Percentiles rank a stretch among this genome's conserved stretches.
These are phyloP conservation scores for Corylus americana DNA, from an alignment of 306 rosid genomes.

Conservation along the genomic window DNA sequence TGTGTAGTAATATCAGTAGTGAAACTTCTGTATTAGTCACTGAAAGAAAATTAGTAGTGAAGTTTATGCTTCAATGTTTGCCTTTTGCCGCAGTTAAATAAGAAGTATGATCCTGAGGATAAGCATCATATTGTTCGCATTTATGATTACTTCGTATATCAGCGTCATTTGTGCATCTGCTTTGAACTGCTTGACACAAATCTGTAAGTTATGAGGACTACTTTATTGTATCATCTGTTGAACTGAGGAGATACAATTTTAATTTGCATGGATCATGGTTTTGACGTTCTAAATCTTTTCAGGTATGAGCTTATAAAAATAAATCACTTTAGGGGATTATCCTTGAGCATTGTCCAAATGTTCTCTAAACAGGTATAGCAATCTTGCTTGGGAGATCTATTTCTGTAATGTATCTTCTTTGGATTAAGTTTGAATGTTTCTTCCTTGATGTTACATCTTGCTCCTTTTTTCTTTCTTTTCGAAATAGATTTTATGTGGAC, in stretches of 20 bases:
- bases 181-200: conserved; percentile 96
- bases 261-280: conserved; percentile 24
- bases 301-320: conserved; percentile 99
- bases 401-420: not conserved
- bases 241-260: not conserved
- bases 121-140: conserved; percentile 99
- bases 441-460: conserved; percentile 24
- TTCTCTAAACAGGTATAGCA: conserved; percentile 85
- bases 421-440: conserved; percentile 6
- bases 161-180: conserved; percentile 98
- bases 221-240: not conserved
- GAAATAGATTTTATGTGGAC: conserved; percentile 79
- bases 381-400: conserved; percentile 21
- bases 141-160: conserved; percentile 89
- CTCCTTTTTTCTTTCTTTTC: conserved; percentile 20
- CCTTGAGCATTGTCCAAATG: conserved; percentile 91
- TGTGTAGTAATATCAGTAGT: conserved; percentile 10
- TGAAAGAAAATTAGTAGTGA: conserved; percentile 10
- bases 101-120: conserved; percentile 97
- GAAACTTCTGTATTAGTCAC: not conserved
- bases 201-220: conserved; percentile 64
- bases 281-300: conserved; percentile 40
- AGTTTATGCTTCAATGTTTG: conserved; percentile 15
- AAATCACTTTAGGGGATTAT: conserved; percentile 92
- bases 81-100: conserved; percentile 79